Percentiles rank a stretch among this genome's conserved stretches.
phyloP scores from a whole-genome alignment of 1,284 basidiomycete species.

The Heliocybe sulcata region DNA sequence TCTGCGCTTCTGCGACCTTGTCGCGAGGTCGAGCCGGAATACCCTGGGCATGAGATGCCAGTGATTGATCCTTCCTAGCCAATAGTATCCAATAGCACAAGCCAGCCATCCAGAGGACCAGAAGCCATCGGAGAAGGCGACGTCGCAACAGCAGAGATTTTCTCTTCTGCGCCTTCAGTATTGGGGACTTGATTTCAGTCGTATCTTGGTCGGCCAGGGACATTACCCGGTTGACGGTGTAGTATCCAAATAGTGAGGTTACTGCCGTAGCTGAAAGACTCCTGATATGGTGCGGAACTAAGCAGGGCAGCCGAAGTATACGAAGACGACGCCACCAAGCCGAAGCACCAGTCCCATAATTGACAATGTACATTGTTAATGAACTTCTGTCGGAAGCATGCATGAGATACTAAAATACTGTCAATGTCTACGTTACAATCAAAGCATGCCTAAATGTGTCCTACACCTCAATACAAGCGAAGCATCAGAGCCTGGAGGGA shows the following conservation, averaged over 20 bases:
- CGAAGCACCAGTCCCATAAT: too few relatives aligned
- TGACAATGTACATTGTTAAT: too few relatives aligned
- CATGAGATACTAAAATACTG: background rate
- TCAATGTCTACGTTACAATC: background rate
- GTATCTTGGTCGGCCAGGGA: too few relatives aligned
- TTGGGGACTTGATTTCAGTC: background rate
- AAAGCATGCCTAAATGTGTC: background rate
- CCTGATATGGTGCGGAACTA: too few relatives aligned
- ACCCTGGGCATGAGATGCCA: background rate
- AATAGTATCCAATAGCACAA: background rate
- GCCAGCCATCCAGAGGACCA: background rate
- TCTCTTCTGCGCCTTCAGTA: background rate
- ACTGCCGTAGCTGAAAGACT: too few relatives aligned
- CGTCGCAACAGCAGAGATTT: background rate
- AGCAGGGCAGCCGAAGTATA: too few relatives aligned
- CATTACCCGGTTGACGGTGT: too few relatives aligned
- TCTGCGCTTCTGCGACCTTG: background rate
- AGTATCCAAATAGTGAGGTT: too few relatives aligned
- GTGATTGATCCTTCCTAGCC: background rate
- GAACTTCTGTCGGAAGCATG: too few relatives aligned
- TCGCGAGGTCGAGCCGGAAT: background rate
- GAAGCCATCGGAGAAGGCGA: background rate
- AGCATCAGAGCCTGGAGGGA: background rate
- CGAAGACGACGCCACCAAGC: too few relatives aligned
- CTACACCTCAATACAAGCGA: background rate